phyloP scores from a whole-genome alignment of 306 rosid species.

The Ziziphus jujuba region DNA sequence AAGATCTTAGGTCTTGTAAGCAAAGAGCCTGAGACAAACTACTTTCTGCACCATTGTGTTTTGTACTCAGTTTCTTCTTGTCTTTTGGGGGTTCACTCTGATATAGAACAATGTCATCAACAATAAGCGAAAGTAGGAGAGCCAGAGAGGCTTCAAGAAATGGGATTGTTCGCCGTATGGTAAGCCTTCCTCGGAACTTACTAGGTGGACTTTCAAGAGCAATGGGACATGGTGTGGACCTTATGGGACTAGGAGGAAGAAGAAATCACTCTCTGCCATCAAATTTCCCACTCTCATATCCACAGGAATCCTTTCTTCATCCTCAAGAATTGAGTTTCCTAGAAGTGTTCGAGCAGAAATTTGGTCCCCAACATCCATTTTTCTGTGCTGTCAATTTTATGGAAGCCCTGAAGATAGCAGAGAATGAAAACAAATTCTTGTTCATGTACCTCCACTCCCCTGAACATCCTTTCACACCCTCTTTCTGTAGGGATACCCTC shows the following conservation, averaged over 20 bases:
- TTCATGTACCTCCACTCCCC: slow-evolving; percentile 82
- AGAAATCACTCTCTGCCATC: slow-evolving; percentile 35
- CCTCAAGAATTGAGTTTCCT: slow-evolving; percentile 55
- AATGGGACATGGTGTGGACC: slow-evolving; percentile 39
- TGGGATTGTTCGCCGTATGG: slow-evolving; percentile 56
- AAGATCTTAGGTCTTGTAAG: background rate
- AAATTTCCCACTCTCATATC: slow-evolving; percentile 32
- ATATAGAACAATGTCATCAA: slow-evolving; percentile 37
- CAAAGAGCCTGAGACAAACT: background rate
- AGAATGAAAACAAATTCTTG: slow-evolving; percentile 60
- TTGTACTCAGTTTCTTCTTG: background rate
- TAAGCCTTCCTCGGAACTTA: slow-evolving; percentile 59
- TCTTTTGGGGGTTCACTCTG: background rate
- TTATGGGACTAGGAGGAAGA: slow-evolving; percentile 49
- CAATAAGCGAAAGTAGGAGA: slow-evolving; percentile 41
- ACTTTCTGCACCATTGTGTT: background rate
- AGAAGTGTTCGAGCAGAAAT: slow-evolving; percentile 52
- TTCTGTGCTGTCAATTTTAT: slow-evolving; percentile 57
- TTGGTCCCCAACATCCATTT: slow-evolving; percentile 59
- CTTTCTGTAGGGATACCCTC: slow-evolving; percentile 63
- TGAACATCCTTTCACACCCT: slow-evolving; percentile 59
- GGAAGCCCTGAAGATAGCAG: slow-evolving; percentile 63
- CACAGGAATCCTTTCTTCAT: slow-evolving; percentile 18
- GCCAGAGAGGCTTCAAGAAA: slow-evolving; percentile 24
- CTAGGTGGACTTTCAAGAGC: slow-evolving; percentile 60